Base-by-base conservation (phyloP, 2,329 filamentous ascomycete species). In the Talaromyces albobiverticillius region DNA sequence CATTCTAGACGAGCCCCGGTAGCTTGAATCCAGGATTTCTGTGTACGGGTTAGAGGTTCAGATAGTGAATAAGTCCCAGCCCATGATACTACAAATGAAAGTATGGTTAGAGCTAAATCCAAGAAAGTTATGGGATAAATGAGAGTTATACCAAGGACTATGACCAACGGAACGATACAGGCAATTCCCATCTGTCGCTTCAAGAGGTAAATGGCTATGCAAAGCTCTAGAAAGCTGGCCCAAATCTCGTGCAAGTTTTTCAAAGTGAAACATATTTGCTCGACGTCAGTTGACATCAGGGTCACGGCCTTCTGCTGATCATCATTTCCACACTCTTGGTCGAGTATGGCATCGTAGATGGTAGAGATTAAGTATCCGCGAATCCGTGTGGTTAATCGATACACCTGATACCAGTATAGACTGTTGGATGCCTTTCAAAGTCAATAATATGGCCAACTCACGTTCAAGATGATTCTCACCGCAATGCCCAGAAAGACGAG, bases 231-330 rank as follows among this genome's bases (percentile, higher is more conserved):
- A 0, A 71, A 59, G 55, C 72, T 74, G 1, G 71, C 73, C 71
- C 76, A 79, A 4, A 73, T 69, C 29, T 76, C 75, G 54, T 78
- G 72, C 54, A 77, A 65, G 3, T 63, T 67, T 29, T 67, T 64
- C 64, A 72, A 69, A 16, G 71, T 71, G 11, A 67, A 61, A 3
- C 68, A 68, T 9, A 78, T 74, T 29, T 72, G 61, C 56, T 77
- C 75, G 7, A 76, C 66, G 57, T 77, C 75, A 1, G 75, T 70
- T 46, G 71, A 75, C 74, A 77, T 76, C n/a, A 76, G 59, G 5
- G 73, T 76, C 16, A 77, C 57, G 2, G 74, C 70, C 20, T 68
- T 64, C 18, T 66, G 64, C 1, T 67, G 64, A 26, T 72, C 69
- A 51, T 69, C 65, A 45, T 62, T 64, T 7, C 65, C 55, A 40